Evolutionary conservation across 805 yeast genomes (phyloP).

Genomic region (Jamesozyma rosinii): DNA sequence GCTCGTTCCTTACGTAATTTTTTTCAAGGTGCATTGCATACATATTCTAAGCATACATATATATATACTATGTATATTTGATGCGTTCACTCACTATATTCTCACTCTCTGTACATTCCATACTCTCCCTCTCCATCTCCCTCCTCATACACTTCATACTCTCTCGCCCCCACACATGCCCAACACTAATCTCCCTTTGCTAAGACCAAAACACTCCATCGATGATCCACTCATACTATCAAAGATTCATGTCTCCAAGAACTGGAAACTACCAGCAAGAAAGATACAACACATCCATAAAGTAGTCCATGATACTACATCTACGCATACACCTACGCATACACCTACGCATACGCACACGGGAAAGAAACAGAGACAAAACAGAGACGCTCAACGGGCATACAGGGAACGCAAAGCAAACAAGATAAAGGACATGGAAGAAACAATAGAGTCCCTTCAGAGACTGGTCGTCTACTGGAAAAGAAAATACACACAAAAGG

Average conservation of each 20-base stretch:
- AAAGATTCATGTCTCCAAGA: slow-evolving; percentile 10
- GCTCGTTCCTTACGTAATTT: no score
- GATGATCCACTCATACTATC: slow-evolving; percentile 5
- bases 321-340: neutral
- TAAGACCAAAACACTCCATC: neutral
- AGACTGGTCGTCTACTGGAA: slow-evolving; percentile 56
- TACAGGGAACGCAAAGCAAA: slow-evolving; percentile 82
- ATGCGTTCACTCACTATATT: no score
- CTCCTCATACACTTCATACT: no score
- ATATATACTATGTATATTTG: no score
- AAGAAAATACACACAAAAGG: slow-evolving; percentile 35
- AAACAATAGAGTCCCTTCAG: slow-evolving; percentile 20
- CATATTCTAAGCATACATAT: no score
- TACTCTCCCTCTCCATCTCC: no score
- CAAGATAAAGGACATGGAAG: slow-evolving; percentile 68
- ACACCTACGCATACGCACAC: neutral
- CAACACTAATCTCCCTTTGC: neutral
- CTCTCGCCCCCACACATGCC: neutral
- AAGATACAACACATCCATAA: neutral
- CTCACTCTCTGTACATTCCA: no score
- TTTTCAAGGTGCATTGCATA: no score
- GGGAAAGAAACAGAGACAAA: slow-evolving; percentile 70
- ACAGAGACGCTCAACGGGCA: slow-evolving; percentile 89
- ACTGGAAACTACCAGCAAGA: slow-evolving; percentile 19
- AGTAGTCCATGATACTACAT: neutral